Evolutionary conservation across 768 basidiomycete genomes (phyloP).

Genomic region (Ramaria sp.): DNA sequence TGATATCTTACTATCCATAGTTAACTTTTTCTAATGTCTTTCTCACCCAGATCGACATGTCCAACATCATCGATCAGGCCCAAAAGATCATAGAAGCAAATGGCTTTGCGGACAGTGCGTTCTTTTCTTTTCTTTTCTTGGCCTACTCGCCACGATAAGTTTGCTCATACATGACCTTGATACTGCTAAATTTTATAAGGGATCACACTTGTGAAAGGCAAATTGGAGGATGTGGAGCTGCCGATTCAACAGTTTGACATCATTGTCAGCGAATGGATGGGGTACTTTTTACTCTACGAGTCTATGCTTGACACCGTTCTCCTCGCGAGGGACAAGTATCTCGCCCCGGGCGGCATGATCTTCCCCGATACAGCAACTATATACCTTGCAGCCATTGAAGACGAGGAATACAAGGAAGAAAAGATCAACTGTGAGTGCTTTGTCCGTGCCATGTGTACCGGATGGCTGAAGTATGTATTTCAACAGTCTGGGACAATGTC

Average conservation of each 20-base stretch:
- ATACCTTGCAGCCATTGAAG: slow-evolving; percentile 95
- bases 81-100: slow-evolving; percentile 94
- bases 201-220: slow-evolving; percentile 95
- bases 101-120: slow-evolving; percentile 89
- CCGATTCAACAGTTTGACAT: slow-evolving; percentile 93
- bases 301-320: slow-evolving; percentile 99
- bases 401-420: slow-evolving; percentile 99
- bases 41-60: slow-evolving; percentile 85
- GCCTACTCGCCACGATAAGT: neutral
- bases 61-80: slow-evolving; percentile 99
- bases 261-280: slow-evolving; percentile 99
- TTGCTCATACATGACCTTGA: too few species aligned
- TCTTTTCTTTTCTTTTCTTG: neutral
- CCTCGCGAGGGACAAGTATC: slow-evolving; percentile 91
- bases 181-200: slow-evolving; percentile 31
- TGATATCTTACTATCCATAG: slow-evolving; percentile 9
- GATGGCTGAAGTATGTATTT: slow-evolving; percentile 2
- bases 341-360: slow-evolving; percentile 82
- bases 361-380: slow-evolving; percentile 93
- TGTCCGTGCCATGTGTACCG: neutral
- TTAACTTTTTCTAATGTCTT: neutral
- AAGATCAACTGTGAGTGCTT: slow-evolving; percentile 89
- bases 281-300: slow-evolving; percentile 97
- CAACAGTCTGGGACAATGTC: slow-evolving; percentile 97
- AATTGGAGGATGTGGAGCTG: slow-evolving; percentile 86